Percentiles rank a stretch among this genome's conserved stretches.
These are phyloP conservation scores for Wilhelminamyces savonicus DNA, from an alignment of 805 yeast species.

Conservation along the genomic window DNA sequence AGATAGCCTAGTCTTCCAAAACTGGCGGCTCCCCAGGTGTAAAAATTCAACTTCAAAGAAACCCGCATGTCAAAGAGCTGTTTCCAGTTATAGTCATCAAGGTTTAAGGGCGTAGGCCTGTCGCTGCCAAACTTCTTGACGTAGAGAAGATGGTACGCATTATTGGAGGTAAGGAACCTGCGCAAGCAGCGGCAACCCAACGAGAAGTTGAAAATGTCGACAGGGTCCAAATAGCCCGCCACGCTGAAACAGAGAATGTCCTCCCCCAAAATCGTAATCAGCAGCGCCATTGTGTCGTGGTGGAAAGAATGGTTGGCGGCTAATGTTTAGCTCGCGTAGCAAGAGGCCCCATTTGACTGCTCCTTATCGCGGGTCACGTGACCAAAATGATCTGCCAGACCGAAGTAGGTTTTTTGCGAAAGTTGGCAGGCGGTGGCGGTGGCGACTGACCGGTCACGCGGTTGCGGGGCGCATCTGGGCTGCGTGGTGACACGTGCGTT, in stretches of 20 bases:
- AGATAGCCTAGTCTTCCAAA: slow-evolving; percentile 44
- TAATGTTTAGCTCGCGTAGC: too few species aligned
- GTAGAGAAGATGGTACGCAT: slow-evolving; percentile 32
- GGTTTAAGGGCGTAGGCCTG: slow-evolving; percentile 35
- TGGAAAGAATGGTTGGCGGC: too few species aligned
- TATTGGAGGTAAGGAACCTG: slow-evolving; percentile 19
- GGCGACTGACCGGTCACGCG: too few species aligned
- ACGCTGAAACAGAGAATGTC: slow-evolving; percentile 35
- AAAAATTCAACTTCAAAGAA: slow-evolving; percentile 26
- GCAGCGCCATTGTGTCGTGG: too few species aligned
- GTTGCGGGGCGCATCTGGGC: too few species aligned
- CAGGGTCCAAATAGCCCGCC: slow-evolving; percentile 36
- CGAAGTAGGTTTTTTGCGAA: too few species aligned
- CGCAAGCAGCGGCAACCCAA: slow-evolving; percentile 18
- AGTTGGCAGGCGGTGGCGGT: too few species aligned
- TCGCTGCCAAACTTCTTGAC: slow-evolving; percentile 36
- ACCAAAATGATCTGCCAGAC: too few species aligned
- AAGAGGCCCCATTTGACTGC: too few species aligned
- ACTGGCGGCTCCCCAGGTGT: slow-evolving; percentile 45
- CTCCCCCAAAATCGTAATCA: slow-evolving; percentile 30
- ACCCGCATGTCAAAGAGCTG: slow-evolving; percentile 37
- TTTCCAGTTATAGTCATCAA: slow-evolving; percentile 42
- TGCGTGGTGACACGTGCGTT: too few species aligned
- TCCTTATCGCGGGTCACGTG: too few species aligned
- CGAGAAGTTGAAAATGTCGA: slow-evolving; percentile 26